A percentile compares a stretch with the other conserved stretches of the same genome.
Conservation (phyloP, 2,329 filamentous ascomycete species). For the Aspergillus calidoustus region DNA sequence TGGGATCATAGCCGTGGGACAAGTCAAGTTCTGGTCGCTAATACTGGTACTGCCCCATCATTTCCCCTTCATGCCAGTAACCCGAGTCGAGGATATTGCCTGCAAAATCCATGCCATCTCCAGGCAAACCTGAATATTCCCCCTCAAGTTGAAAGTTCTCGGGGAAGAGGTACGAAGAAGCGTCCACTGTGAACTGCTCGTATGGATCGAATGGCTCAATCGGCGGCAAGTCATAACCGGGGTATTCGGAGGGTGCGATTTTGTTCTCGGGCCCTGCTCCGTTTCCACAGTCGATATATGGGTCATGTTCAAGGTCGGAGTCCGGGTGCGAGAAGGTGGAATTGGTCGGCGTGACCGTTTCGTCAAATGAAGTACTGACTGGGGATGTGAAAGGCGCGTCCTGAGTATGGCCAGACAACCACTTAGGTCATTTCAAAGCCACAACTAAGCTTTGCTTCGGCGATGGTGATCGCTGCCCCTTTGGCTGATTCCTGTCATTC, state of each 20-base stretch:
- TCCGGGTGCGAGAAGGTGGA: neutral
- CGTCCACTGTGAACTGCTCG: neutral
- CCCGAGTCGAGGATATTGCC: neutral
- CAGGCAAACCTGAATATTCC: neutral
- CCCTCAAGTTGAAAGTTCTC: neutral
- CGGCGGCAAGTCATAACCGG: neutral
- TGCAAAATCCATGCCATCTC: neutral
- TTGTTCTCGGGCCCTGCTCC: neutral
- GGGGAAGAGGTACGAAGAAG: neutral
- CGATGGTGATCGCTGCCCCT: neutral
- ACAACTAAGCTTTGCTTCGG: constrained; percentile 17
- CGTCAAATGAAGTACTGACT: neutral
- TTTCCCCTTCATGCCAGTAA: neutral
- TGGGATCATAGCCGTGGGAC: neutral
- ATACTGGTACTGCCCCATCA: neutral
- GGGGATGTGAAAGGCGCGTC: neutral
- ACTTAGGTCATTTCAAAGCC: constrained; percentile 20
- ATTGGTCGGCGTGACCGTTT: neutral
- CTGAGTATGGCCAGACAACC: neutral
- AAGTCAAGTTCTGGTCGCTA: neutral
- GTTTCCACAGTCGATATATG: neutral
- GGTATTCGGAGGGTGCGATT: neutral
- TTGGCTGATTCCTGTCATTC: constrained; percentile 11
- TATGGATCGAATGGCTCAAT: neutral
- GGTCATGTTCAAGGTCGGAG: neutral